phyloP scores from a whole-genome alignment of 164 flowering plant genomes.

The Buxus sempervirens region DNA sequence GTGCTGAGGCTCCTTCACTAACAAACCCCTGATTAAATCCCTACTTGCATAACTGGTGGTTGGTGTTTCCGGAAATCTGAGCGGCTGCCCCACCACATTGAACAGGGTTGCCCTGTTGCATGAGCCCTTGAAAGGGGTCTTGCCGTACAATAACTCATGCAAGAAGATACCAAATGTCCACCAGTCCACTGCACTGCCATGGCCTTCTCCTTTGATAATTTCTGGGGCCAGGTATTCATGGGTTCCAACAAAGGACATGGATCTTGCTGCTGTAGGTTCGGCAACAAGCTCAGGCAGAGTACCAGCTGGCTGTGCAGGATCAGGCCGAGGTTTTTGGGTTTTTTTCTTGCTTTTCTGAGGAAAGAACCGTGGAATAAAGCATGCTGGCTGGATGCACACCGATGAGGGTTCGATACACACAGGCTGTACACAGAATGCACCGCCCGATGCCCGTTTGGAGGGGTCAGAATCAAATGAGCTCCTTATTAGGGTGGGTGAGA shows the following conservation, averaged over 20 bases:
- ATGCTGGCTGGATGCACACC: slow-evolving; percentile 71
- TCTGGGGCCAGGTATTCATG: slow-evolving; percentile 77
- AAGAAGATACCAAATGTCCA: slow-evolving; percentile 86
- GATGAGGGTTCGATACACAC: slow-evolving; percentile 65
- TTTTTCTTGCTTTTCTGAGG: slow-evolving; percentile 61
- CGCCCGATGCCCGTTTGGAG: slow-evolving; percentile 35
- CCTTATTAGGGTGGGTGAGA: slow-evolving; percentile 66
- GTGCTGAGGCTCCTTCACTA: slow-evolving; percentile 75
- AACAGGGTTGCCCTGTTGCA: slow-evolving; percentile 79
- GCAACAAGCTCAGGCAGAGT: slow-evolving; percentile 76
- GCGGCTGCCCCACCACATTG: slow-evolving; percentile 78
- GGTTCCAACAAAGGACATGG: slow-evolving; percentile 86
- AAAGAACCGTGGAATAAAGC: slow-evolving; percentile 62
- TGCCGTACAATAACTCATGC: slow-evolving; percentile 70
- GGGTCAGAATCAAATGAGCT: slow-evolving; percentile 49
- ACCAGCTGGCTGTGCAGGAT: slow-evolving; percentile 27
- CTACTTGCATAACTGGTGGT: slow-evolving; percentile 59
- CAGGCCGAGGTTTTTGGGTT: slow-evolving; percentile 32
- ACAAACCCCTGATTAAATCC: slow-evolving; percentile 63
- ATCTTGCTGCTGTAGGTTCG: slow-evolving; percentile 76
- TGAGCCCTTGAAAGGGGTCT: slow-evolving; percentile 79
- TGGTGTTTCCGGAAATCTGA: slow-evolving; percentile 67
- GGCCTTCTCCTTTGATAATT: slow-evolving; percentile 79
- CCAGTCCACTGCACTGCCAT: slow-evolving; percentile 90
- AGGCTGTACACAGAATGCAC: slow-evolving; percentile 64